Conservation (phyloP, 2,329 filamentous ascomycete genomes). For the Chaetomiaceae sp. region DNA sequence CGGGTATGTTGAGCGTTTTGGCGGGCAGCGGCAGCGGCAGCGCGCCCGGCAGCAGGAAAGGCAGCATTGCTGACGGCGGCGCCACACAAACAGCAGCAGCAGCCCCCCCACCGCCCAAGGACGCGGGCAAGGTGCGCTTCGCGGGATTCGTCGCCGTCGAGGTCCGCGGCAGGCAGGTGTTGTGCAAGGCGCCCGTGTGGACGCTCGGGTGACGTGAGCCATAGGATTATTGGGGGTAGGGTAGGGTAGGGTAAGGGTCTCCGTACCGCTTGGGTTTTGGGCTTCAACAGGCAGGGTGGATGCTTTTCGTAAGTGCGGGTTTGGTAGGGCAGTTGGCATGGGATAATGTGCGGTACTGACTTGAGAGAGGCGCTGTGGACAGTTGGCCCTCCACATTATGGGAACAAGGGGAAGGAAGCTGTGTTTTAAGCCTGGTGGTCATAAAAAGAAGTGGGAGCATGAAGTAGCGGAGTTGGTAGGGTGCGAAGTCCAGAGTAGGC, state of each 20-base stretch:
- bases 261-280: too few relatives aligned
- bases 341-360: too few relatives aligned
- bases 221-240: background rate
- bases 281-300: background rate
- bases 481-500: too few relatives aligned
- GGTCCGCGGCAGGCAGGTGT: conserved; percentile 67
- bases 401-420: background rate
- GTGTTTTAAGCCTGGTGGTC: background rate
- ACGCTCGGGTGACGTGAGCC: conserved; percentile 31
- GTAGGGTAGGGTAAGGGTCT: conserved; percentile 5
- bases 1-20: conserved; percentile 37
- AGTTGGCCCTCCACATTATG: too few relatives aligned
- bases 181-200: conserved; percentile 73
- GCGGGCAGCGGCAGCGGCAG: background rate
- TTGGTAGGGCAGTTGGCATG: too few relatives aligned
- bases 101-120: conserved; percentile 30
- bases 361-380: too few relatives aligned
- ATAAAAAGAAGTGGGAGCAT: background rate
- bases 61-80: conserved; percentile 36
- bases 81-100: conserved; percentile 32
- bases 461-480: background rate
- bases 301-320: too few relatives aligned
- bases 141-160: conserved; percentile 70
- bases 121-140: conserved; percentile 59
- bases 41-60: conserved; percentile 14